Evolutionary conservation across 2,329 filamentous ascomycete species (phyloP), one percentile per base, ranked within the genome.

Genomic region (Aspergillus sp.): DNA sequence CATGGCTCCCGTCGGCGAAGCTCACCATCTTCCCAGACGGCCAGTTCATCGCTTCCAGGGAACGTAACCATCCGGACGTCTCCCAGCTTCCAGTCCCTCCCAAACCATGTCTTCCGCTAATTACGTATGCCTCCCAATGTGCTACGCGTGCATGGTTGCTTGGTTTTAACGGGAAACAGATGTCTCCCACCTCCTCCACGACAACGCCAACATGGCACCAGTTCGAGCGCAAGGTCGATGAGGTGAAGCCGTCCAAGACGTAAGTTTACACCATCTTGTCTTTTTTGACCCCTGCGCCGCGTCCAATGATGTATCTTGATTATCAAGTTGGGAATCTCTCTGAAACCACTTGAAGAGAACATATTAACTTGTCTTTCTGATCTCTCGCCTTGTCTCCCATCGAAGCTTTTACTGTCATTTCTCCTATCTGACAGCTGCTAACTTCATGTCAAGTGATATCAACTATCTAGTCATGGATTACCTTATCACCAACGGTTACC

Each of bases 281-380:
- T 51, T 49, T 41, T 45, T 38, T 32, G 50, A 47, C 23, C 25
- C 48, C 10, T 38, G n/a, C 32, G 32, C 20, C 71, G 66, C 64
- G 67, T 77, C 64, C 79, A 85, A 96, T 96, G 92, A 95, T 89
- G 83, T 69, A 79, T 81, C 56, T 83, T 63, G 54, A 71, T 81
- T 86, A 87, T 89, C 87, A 95, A 96, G 83, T 85, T 99, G 94
- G 94, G 94, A 99, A 99, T 99, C 94, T 99, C 95, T 99, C 94
- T 88, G 90, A 97, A 89, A 82, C 76, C 79, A 77, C 76, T 82
- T 99, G 94, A 89, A 88, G 94, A 99, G 86, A 91, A 86, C 74
- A 80, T 77, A 81, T 87, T 89, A 86, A 89, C 85, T 88, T 88
- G 85, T 85, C 77, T 82, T 81, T 86, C 85, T 87, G 85, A 88